These are phyloP conservation scores for Solanum chacoense DNA, from an alignment of 305 asterid genomes.

Conservation along the genomic window DNA sequence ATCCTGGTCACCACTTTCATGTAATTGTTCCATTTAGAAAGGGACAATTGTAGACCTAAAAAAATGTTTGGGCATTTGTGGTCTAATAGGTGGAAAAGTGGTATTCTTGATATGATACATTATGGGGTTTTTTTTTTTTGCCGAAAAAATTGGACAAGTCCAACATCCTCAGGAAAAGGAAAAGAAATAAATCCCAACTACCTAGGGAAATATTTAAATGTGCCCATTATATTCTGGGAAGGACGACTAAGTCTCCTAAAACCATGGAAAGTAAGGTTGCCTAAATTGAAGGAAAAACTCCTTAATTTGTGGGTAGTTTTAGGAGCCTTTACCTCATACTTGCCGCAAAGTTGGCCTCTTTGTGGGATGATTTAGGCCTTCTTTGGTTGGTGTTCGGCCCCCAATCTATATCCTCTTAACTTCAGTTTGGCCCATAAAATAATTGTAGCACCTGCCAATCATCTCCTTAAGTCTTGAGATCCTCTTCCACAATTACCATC, in stretches of 20 bases:
- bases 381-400: background rate
- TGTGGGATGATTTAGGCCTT: background rate
- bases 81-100: background rate
- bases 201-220: background rate
- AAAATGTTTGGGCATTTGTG: background rate
- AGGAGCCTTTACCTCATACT: background rate
- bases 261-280: background rate
- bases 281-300: background rate
- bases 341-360: background rate
- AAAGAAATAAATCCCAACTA: background rate
- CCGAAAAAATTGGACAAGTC: background rate
- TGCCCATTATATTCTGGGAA: background rate
- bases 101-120: background rate
- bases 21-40: background rate
- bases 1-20: background rate
- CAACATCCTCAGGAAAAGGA: background rate
- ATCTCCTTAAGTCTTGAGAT: background rate
- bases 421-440: background rate
- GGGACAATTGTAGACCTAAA: background rate
- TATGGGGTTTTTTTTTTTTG: background rate
- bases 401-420: background rate
- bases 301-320: background rate
- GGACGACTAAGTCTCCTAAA: background rate
- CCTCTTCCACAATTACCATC: background rate
- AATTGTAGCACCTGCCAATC: background rate